These are phyloP conservation scores for Daldinia grandis DNA, from an alignment of 495 filamentous ascomycete genomes.

Conservation along the genomic window DNA sequence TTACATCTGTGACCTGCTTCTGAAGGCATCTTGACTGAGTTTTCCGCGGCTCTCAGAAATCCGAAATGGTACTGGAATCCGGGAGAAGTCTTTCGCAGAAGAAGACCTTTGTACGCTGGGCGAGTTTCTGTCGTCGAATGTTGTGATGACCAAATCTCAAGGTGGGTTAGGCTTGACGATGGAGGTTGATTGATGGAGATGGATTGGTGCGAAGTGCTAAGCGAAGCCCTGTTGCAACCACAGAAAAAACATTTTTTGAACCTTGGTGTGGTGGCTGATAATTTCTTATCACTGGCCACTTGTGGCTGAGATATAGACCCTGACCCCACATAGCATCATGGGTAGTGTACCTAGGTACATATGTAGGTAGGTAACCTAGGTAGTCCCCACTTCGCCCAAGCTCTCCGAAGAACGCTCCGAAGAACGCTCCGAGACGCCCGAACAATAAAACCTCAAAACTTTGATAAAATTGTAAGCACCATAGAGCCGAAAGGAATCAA, in stretches of 20 bases:
- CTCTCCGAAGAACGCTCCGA: too few relatives aligned
- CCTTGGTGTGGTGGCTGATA: constrained; percentile 37
- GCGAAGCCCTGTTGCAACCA: constrained; percentile 46
- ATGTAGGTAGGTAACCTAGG: neutral
- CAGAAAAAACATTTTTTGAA: constrained; percentile 41
- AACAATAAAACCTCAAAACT: neutral
- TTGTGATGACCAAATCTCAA: constrained; percentile 47
- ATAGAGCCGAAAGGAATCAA: neutral
- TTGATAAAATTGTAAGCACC: neutral
- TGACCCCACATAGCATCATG: neutral
- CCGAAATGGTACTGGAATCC: constrained; percentile 37
- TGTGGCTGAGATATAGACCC: constrained; percentile 7
- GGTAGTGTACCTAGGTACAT: too few relatives aligned
- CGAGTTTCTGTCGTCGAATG: constrained; percentile 46
- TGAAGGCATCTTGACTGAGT: constrained; percentile 76
- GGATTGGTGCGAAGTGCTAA: constrained; percentile 46
- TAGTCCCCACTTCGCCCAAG: too few relatives aligned
- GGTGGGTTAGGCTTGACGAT: constrained; percentile 42
- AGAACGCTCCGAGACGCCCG: neutral
- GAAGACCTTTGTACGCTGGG: constrained; percentile 44
- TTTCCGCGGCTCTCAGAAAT: constrained; percentile 49
- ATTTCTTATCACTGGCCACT: constrained; percentile 18
- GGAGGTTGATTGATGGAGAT: constrained; percentile 39
- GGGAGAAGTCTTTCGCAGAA: constrained; percentile 36
- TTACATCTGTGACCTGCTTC: constrained; percentile 86